Base-by-base conservation (phyloP, 2,329 filamentous ascomycete genomes). In the Talaromyces rugulosus region DNA sequence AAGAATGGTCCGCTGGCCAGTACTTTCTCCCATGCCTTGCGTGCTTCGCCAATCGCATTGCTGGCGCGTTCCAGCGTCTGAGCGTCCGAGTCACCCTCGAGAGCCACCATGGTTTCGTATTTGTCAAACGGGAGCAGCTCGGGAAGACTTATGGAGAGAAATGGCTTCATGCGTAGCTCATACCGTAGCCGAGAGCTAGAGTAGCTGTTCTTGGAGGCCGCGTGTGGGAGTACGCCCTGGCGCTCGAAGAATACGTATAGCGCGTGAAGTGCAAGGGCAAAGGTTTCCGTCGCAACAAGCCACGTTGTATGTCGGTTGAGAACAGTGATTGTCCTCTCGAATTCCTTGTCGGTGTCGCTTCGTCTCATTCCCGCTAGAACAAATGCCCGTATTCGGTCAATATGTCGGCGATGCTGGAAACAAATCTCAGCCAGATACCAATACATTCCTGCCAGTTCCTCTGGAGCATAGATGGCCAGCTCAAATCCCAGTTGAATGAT, bases 401-500 rank as follows among this genome's bases (percentile, higher is more conserved):
- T 78, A 69, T 97, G 86, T 71, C 87, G 82, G 53, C 86, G 77
- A 64, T 89, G 81, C 60, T 89, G 85, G 71, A 87, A 84, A 70
- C 89, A 81, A 63, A 96, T 78, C 77, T 91, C 85, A 67, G 90
- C 85, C 65, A 96, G 79, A 73, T 96, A 92, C 87, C 90, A 95
- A 75, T 98, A 98, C 90, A 97, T 96, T 28, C 87, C 87, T 0
- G 87, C 85, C 9, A 95, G 82, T 74, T 99, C 95, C 73, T 96
- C 89, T 0, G 87, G 83, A 59, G 94, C 87, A 75, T 98, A 98
- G 9, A 96, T 85, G 51, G 94, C 89, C 12, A 97, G 87, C 75
- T 99, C 95, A 74, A 99, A 98, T 12, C 96, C 95, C 34, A 97
- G 86, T 71, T 97, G 90, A 16, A 97, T 83, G 53, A 96, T 89